Base-by-base conservation (phyloP, 2,329 filamentous ascomycete genomes). In the Epichloe festucae region DNA sequence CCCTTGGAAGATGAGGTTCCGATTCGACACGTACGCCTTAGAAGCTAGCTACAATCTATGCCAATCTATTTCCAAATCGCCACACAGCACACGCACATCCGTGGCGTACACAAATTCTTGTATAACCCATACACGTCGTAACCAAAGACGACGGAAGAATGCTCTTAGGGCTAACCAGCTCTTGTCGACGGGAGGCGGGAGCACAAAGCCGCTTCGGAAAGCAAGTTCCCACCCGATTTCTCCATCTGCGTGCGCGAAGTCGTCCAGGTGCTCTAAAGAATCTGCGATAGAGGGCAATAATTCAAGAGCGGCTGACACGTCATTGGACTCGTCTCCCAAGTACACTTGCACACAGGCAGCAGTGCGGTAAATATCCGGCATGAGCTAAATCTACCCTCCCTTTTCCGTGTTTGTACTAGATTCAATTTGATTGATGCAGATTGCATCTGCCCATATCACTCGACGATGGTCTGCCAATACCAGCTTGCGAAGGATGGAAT, bases 391-490 rank as follows among this genome's bases (percentile, higher is more conserved):
- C 39, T 54, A 48, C 34, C 51, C 51, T n/a, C 50, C 48, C 48
- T 54, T 54, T 46, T 54, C 53, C n/a, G 34, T 23, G 35, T 54
- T 54, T 34, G 42, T 42, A 19, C 31, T 42, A 19, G 36, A 45
- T n/a, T 48, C 41, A 15, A 52, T 50, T 23, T 56, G 55, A 44
- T 56, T 54, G 48, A 55, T 56, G 5, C 21, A 6, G 35, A 55
- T 51, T n/a, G 55, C 55, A 12, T 56, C 55, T 44, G 48, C 53
- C 55, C 55, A 56, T n/a, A 56, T 44, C 12, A 51, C 17, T n/a
- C 51, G 50, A 31, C 41, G 31, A 34, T 31, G 19, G 38, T 53
- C 53, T 2, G 51, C 21, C 21, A 45, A 46, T 11, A 40, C 53
- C 15, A 54, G 34, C 23, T 41, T 44, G 17, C 48, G 45, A 15